A percentile compares a stretch with the other conserved stretches of the same genome.
phyloP scores from a whole-genome alignment of 2,329 filamentous ascomycete genomes.

The Ophiosphaerella korrae region DNA sequence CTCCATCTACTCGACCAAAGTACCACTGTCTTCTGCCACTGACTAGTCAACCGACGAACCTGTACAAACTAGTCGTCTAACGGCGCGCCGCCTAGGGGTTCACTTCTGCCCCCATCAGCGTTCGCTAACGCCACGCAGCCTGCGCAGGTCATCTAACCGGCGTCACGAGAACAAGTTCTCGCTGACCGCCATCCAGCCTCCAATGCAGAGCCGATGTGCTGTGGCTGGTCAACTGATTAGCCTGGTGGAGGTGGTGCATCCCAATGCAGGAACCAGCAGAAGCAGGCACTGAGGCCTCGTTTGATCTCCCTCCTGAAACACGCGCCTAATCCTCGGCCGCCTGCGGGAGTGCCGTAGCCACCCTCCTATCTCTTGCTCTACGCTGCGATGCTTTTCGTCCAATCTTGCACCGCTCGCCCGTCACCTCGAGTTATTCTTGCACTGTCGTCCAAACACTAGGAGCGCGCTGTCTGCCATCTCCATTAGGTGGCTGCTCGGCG shows the following conservation, averaged over 20 bases:
- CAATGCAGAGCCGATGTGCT: slow-evolving; percentile 22
- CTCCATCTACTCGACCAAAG: too few relatives aligned
- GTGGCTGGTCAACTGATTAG: slow-evolving; percentile 27
- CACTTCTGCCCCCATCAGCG: background rate
- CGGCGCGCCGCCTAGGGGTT: too few relatives aligned
- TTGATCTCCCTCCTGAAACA: slow-evolving; percentile 48
- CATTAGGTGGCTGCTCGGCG: slow-evolving; percentile 26
- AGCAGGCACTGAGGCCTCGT: slow-evolving; percentile 39
- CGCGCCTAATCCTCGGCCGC: slow-evolving; percentile 18
- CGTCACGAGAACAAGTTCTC: slow-evolving; percentile 21
- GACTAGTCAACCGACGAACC: too few relatives aligned
- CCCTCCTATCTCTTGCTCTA: background rate
- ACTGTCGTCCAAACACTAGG: slow-evolving; percentile 13
- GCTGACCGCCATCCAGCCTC: slow-evolving; percentile 19
- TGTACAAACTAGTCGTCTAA: too few relatives aligned
- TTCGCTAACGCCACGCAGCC: background rate
- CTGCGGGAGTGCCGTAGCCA: slow-evolving; percentile 18
- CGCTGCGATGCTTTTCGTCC: slow-evolving; percentile 1
- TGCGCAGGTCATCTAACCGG: slow-evolving; percentile 8
- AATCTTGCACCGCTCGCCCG: slow-evolving; percentile 8
- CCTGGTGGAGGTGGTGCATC: slow-evolving; percentile 22
- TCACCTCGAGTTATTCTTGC: slow-evolving; percentile 1
- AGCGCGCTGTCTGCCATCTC: slow-evolving; percentile 10
- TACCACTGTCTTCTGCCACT: too few relatives aligned
- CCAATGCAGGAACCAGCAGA: slow-evolving; percentile 46